Base-by-base conservation (phyloP, 257 asterid species). In the Ophiorrhiza pumila region DNA sequence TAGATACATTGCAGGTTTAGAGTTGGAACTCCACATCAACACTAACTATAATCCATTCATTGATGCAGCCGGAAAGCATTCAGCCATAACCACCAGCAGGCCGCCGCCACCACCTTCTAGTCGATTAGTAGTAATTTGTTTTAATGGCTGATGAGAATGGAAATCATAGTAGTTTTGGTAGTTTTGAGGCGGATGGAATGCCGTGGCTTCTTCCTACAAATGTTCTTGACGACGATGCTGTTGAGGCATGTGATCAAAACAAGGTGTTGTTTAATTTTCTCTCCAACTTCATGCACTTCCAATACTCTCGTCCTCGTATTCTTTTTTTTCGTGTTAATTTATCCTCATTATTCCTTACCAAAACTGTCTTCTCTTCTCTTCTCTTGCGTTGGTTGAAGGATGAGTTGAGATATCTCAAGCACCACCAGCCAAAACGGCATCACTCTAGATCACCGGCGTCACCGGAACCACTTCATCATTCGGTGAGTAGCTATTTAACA, bases 1-100 rank as follows among this genome's bases (percentile, higher is more conserved):
- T 85, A 76, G 93, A 76, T 85, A 49, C 58, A 71, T 80, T 87
- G 81, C 88, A 84, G 93, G 93, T 87, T 83, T 80, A 76, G 76
- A 81, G 88, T 89, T 76, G 93, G 92, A 81, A 77, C 78, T 69
- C 74, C 62, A 59, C 74, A 57, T 60, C 46, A n/a, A n/a, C n/a
- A n/a, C n/a, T 60, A 62, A 73, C 42, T 74, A 35, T 23, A 7
- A 50, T 63, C 71, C 56, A 25, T 52, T 66, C 11, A 41, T 73
- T 71, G 71, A 73, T n/a, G 71, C 80, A 73, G 68, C 77, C 39
- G 68, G 23, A 72, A 62, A 45, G 66, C 46, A 27, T 50, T 29
- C 9, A 22, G n/a, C 12, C 39, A 9, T 53, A 39, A 39, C 47
- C 41, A 29, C 43, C 69, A 27, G 43, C 52, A 0, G 2, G 71